Base-by-base conservation (phyloP, 805 yeast species). In the Lachancea nothofagi region DNA sequence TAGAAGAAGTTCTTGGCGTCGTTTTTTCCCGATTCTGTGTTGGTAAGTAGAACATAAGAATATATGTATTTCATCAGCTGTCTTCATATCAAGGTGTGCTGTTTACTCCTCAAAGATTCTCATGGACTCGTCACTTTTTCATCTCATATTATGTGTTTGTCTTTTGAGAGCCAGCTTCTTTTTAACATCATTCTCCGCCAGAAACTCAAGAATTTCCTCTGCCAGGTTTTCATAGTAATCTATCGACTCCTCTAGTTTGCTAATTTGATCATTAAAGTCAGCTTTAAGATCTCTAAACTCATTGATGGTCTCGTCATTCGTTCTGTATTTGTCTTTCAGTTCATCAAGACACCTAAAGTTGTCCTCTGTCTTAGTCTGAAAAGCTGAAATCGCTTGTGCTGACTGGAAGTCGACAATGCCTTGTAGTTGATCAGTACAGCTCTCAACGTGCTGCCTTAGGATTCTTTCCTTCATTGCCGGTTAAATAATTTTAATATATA, bases 1-100 rank as follows among this genome's bases (percentile, higher is more conserved):
- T 89, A 0, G 97, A 93, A 50, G 97, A 93, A 54, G 78, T 93
- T 0, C 66, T 93, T 4, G 96, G 93, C 1, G 90, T 85, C 1
- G 93, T 93, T 0, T 93, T 93, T 55, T 80, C 95, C 2, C 83
- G 78, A 45, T 93, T 93, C 58, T 93, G 98, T 61, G 87, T 93
- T 17, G 98, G 98, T 0, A 90, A 90, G 60, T 90, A 65, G 30
- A 20, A 7, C 25, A 7, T n/a, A 5, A 20, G 9, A 27, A 18
- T 14, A 21, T 12, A 15, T 15, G 13, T n/a, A n/a, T n/a, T n/a
- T n/a, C n/a, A n/a, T n/a, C n/a, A n/a, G n/a, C n/a, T n/a, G n/a
- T n/a, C n/a, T 19, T 6, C 5, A 8, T 4, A 28, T n/a, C 32
- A 32, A 17, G 23, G 20, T 9, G 8, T 27, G 7, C 7, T 5